These are phyloP conservation scores for Umbelopsis sp. DNA, from an alignment of 192 early-diverging fungal genomes.

Conservation along the genomic window DNA sequence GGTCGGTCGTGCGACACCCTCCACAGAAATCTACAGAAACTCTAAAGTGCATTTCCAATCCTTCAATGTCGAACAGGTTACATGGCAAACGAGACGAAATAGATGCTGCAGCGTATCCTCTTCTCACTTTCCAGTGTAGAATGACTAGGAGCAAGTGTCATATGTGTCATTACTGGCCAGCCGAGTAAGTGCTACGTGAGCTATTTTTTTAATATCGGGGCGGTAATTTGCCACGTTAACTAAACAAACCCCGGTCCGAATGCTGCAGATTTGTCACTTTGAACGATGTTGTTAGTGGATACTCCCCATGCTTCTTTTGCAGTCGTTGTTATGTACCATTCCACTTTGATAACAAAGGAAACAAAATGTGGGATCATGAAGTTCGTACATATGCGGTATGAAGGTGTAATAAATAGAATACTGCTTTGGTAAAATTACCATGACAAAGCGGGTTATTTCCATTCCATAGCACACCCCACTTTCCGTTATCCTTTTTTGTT, in stretches of 20 bases:
- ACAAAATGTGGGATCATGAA: conserved; percentile 14
- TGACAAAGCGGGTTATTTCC: not conserved
- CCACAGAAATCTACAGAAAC: too few species aligned
- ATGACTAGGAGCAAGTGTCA: conserved; percentile 57
- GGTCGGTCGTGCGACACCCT: too few species aligned
- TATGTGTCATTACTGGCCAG: conserved; percentile 62
- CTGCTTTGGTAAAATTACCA: not conserved
- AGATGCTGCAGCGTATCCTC: conserved; percentile 53
- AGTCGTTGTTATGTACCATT: conserved; percentile 69
- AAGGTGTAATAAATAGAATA: not conserved
- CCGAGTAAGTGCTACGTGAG: conserved; percentile 35
- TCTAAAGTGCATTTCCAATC: not conserved
- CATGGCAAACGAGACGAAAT: conserved; percentile 49
- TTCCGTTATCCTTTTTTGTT: not conserved
- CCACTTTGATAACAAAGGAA: conserved; percentile 62
- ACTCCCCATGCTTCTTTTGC: conserved; percentile 73
- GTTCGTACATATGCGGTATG: not conserved
- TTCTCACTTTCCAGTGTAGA: conserved; percentile 54
- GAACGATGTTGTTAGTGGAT: conserved; percentile 69
- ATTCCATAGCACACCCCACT: conserved; percentile 1
- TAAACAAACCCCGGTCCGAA: not conserved
- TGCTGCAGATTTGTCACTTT: conserved; percentile 54
- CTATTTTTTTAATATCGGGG: not conserved
- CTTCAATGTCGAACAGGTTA: conserved; percentile 15
- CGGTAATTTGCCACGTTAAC: conserved; percentile 7